These are phyloP conservation scores for Carex myosuroides DNA, from an alignment of 176 grass and related monocot species.

Conservation along the genomic window DNA sequence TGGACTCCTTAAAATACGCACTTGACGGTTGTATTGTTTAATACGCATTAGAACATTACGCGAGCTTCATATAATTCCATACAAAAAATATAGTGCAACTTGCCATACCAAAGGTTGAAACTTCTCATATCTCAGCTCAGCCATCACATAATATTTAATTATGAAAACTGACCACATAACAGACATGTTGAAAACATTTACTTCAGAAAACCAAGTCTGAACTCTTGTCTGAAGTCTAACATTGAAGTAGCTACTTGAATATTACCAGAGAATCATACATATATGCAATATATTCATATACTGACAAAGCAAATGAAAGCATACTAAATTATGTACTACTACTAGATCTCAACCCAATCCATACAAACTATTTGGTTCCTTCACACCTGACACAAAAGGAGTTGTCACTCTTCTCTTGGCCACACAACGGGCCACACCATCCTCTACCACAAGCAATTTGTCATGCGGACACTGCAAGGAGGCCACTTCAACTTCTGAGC, in stretches of 20 bases:
- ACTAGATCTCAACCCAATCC: slow-evolving; percentile 51
- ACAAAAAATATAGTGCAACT: too few species aligned
- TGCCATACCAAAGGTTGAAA: neutral
- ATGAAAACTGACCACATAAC: neutral
- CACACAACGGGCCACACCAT: slow-evolving; percentile 53
- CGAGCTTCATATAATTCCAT: too few species aligned
- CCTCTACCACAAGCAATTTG: slow-evolving; percentile 48
- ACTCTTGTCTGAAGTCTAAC: neutral
- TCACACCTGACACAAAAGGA: slow-evolving; percentile 49
- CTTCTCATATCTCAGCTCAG: neutral
- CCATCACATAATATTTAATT: neutral
- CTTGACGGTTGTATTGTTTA: too few species aligned
- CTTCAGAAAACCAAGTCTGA: neutral
- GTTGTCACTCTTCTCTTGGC: slow-evolving; percentile 76
- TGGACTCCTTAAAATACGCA: too few species aligned
- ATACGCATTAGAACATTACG: too few species aligned
- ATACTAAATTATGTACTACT: neutral
- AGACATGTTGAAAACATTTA: neutral
- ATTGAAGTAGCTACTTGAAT: neutral
- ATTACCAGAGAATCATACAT: neutral
- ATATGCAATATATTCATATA: slow-evolving; percentile 11
- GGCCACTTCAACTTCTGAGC: slow-evolving; percentile 27
- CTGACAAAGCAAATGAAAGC: neutral
- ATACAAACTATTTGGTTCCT: slow-evolving; percentile 48
- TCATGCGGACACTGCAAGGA: slow-evolving; percentile 45